phyloP scores from a whole-genome alignment of 169 alveolate species.

The Eimeria sp. region DNA sequence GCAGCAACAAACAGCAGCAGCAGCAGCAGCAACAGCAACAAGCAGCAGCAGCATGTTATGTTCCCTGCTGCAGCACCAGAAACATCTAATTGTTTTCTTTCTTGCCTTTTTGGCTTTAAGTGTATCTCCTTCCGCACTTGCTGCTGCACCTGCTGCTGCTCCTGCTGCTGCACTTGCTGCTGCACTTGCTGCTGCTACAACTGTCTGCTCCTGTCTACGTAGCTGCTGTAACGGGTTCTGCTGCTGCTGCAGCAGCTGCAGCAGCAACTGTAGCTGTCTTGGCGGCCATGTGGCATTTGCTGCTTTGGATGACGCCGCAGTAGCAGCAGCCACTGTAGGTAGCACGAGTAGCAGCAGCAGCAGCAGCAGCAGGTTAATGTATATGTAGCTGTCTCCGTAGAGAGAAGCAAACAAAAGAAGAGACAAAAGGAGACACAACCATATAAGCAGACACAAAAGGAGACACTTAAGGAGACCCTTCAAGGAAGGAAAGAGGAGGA shows the following conservation, averaged over 20 bases:
- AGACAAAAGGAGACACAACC: not conserved
- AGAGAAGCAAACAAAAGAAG: not conserved
- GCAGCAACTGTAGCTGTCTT: not conserved
- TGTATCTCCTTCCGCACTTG: too few relatives aligned
- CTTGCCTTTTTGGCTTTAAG: not conserved
- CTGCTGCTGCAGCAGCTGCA: not conserved
- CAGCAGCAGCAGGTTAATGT: not conserved
- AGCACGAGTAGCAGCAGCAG: not conserved
- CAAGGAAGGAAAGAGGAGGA: too few relatives aligned
- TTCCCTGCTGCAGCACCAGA: not conserved
- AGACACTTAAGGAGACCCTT: too few relatives aligned
- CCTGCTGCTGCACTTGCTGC: too few relatives aligned
- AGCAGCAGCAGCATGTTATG: not conserved
- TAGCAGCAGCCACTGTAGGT: not conserved
- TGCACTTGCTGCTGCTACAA: too few relatives aligned
- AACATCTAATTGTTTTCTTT: too few relatives aligned
- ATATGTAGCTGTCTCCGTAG: not conserved
- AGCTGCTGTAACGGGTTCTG: too few relatives aligned
- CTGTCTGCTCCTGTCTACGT: too few relatives aligned
- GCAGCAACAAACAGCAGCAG: not conserved
- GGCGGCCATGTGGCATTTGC: not conserved
- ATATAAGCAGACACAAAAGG: too few relatives aligned
- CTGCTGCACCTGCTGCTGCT: too few relatives aligned
- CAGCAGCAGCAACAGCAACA: constrained; percentile 5
- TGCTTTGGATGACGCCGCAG: not conserved